Conservation (phyloP, 176 grass and related monocot species). For the Guadua angustifolia region DNA sequence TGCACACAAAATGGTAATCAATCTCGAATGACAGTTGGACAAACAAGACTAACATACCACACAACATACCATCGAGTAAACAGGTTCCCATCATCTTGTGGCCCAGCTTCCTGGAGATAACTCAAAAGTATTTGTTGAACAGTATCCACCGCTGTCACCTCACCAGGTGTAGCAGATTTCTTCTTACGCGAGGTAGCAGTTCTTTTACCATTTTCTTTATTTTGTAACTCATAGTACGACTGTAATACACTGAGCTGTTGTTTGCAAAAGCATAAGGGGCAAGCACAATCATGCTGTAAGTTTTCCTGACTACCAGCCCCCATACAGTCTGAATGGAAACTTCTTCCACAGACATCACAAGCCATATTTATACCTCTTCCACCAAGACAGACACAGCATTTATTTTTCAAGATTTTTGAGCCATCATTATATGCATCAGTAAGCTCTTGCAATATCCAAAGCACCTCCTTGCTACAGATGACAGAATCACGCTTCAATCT, state of each 20-base stretch:
- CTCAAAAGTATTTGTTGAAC: slow-evolving; percentile 90
- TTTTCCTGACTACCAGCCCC: slow-evolving; percentile 73
- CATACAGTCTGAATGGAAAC: slow-evolving; percentile 96
- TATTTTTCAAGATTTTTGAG: slow-evolving; percentile 59
- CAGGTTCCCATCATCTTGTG: slow-evolving; percentile 82
- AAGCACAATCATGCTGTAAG: slow-evolving; percentile 64
- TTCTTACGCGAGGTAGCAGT: slow-evolving; percentile 47
- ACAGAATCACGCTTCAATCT: slow-evolving; percentile 90
- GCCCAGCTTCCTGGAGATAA: slow-evolving; percentile 85
- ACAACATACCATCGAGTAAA: slow-evolving; percentile 87
- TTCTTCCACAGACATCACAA: slow-evolving; percentile 75
- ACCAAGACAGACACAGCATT: slow-evolving; percentile 84
- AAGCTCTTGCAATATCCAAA: slow-evolving; percentile 91
- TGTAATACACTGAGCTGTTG: slow-evolving; percentile 78
- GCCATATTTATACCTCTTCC: slow-evolving; percentile 74
- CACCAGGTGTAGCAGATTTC: slow-evolving; percentile 54
- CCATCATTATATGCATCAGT: slow-evolving; percentile 48
- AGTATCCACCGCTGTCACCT: slow-evolving; percentile 60
- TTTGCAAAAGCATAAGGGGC: slow-evolving; percentile 84
- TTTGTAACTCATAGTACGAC: slow-evolving; percentile 73
- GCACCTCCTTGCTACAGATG: slow-evolving; percentile 64
- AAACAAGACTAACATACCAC: slow-evolving; percentile 40
- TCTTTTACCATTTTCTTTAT: slow-evolving; percentile 71
- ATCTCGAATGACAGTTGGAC: slow-evolving; percentile 18
- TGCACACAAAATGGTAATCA: slow-evolving; percentile 46